Evolutionary conservation across 306 rosid genomes (phyloP).

Genomic region (Prunus salicina): DNA sequence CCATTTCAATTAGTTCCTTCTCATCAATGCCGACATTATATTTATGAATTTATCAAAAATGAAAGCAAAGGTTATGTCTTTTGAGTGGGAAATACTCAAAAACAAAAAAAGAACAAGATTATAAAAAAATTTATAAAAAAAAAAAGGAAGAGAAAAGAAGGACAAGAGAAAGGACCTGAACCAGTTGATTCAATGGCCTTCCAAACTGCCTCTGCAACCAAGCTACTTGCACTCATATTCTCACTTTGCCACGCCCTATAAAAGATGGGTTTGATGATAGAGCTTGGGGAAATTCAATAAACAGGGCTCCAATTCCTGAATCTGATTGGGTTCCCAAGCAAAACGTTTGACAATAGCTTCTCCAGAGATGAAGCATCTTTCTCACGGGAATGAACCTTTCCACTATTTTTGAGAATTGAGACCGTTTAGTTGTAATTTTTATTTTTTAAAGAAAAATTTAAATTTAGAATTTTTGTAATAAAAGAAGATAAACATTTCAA

Average conservation of each 20-base stretch:
- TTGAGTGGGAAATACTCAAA: not conserved
- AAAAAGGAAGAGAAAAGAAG: not conserved
- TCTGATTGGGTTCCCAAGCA: not conserved
- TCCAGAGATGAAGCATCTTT: not conserved
- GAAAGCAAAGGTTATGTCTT: not conserved
- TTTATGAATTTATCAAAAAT: not conserved
- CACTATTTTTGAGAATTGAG: not conserved
- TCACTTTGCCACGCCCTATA: not conserved
- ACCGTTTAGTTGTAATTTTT: too few species aligned
- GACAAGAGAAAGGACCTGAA: conserved; percentile 25
- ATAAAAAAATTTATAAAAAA: too few species aligned
- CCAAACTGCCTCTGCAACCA: conserved; percentile 50
- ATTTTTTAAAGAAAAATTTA: too few species aligned
- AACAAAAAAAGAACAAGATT: too few species aligned
- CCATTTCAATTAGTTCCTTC: conserved; percentile 7
- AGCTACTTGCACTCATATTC: conserved; percentile 35
- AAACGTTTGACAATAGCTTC: not conserved
- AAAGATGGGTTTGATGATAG: not conserved
- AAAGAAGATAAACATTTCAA: too few species aligned
- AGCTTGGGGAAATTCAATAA: not conserved
- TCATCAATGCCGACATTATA: not conserved
- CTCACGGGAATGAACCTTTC: not conserved
- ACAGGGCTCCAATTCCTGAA: not conserved
- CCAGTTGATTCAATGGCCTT: conserved; percentile 37
- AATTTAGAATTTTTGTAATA: too few species aligned